These are phyloP conservation scores for Aspergillus novoparasiticus DNA, from an alignment of 2,329 filamentous ascomycete species.

Conservation along the genomic window DNA sequence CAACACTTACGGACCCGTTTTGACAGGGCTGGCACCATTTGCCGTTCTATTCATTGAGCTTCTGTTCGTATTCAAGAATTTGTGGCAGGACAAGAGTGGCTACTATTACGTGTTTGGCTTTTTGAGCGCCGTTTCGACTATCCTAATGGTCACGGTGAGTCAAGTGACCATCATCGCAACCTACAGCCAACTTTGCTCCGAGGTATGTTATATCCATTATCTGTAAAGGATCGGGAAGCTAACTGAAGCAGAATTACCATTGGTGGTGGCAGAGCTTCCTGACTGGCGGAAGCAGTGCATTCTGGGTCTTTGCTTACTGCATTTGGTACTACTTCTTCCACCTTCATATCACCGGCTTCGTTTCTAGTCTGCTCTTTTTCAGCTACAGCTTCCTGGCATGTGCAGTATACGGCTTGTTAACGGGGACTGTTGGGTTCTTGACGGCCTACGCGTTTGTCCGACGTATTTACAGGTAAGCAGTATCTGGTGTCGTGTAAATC, in stretches of 20 bases:
- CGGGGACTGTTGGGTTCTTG: constrained; percentile 82
- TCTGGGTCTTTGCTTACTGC: constrained; percentile 84
- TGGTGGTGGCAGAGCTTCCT: constrained; percentile 94
- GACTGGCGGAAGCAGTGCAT: constrained; percentile 71
- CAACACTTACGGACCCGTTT: constrained; percentile 63
- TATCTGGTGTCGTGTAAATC: constrained; percentile 13
- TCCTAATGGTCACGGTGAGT: constrained; percentile 74
- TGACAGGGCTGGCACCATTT: constrained; percentile 80
- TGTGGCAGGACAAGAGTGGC: constrained; percentile 88
- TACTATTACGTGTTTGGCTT: constrained; percentile 94
- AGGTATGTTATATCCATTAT: constrained; percentile 49
- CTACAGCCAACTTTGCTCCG: constrained; percentile 78
- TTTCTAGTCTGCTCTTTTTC: constrained; percentile 81
- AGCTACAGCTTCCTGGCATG: constrained; percentile 82
- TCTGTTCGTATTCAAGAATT: constrained; percentile 80
- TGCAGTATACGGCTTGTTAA: constrained; percentile 76
- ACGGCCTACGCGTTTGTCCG: constrained; percentile 82
- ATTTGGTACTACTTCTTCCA: constrained; percentile 82
- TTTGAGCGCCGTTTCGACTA: constrained; percentile 70
- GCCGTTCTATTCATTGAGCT: constrained; percentile 87
- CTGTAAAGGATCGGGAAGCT: neutral
- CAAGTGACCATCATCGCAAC: constrained; percentile 83
- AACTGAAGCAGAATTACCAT: constrained; percentile 65
- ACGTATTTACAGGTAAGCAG: constrained; percentile 75
- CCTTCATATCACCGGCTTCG: constrained; percentile 77